These are phyloP conservation scores for Phytophthora aleatoria DNA, from an alignment of 352 stramenopile species.

Conservation along the genomic window DNA sequence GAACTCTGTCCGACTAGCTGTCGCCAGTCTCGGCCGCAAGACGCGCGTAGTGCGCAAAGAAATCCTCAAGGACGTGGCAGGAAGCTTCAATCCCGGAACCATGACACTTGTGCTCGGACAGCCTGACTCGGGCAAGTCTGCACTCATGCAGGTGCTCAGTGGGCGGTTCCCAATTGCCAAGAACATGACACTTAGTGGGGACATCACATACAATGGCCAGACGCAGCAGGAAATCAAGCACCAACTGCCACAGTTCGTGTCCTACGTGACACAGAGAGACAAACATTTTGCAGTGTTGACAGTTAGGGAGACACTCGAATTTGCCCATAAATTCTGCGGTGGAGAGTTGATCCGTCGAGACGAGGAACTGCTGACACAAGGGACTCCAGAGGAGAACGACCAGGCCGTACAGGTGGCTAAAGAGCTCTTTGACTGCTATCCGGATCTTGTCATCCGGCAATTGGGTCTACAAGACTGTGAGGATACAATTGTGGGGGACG, in stretches of 20 bases:
- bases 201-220: slow-evolving; percentile 46
- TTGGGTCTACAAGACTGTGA: too few species aligned
- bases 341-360: slow-evolving; percentile 65
- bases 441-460: too few species aligned
- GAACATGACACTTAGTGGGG: slow-evolving; percentile 26
- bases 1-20: slow-evolving; percentile 27
- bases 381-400: too few species aligned
- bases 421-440: too few species aligned
- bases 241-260: slow-evolving; percentile 37
- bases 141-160: slow-evolving; percentile 46
- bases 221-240: slow-evolving; percentile 18
- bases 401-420: too few species aligned
- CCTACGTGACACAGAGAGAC: slow-evolving; percentile 45
- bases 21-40: slow-evolving; percentile 17
- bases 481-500: too few species aligned
- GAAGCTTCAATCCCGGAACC: slow-evolving; percentile 35
- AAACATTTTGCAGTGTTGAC: slow-evolving; percentile 42
- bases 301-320: slow-evolving; percentile 54
- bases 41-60: slow-evolving; percentile 30
- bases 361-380: slow-evolving; percentile 21
- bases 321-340: slow-evolving; percentile 46
- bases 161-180: slow-evolving; percentile 35
- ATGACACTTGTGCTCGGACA: slow-evolving; percentile 55
- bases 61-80: slow-evolving; percentile 42
- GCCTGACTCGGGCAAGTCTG: slow-evolving; percentile 2